Base-by-base conservation (phyloP, 208 protist genomes). In the Acanthamoeba triangularis region DNA sequence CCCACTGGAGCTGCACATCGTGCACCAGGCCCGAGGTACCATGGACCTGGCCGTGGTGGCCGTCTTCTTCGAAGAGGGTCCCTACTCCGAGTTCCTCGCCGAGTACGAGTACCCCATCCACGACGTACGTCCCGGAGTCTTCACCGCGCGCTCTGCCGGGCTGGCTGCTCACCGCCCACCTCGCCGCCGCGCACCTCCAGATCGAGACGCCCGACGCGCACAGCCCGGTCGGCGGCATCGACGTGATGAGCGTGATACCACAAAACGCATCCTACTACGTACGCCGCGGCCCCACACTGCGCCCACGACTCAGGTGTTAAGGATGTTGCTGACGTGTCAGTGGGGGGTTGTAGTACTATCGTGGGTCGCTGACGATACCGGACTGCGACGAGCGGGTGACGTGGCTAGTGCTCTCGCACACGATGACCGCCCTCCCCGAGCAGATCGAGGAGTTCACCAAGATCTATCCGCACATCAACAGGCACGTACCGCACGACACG, bases 51-150 rank as follows among this genome's bases (percentile, higher is more conserved):
- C 7, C 35, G 69, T 80, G 37, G 28, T 80, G 69, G 25, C 69
- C 33, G 33, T 80, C 33, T 80, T 80, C 69, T 80, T 80, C 69
- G 69, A 80, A 33, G 69, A 80, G 37, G 69, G 69, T 23, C 69
- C 69, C 37, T 80, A 80, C 69, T 80, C 69, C n/a, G 69, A 80
- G 37, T 80, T 80, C 33, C 69, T 80, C 16, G 69, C 69, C 37
- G 69, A 80, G 33, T 80, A 80, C n/a, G 69, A 80, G 69, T 80
- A 80, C 37, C 69, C 69, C 33, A 44, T 80, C 30, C 69, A 80
- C 69, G 69, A 80, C 37, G 69, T 80, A 80, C n/a, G n/a, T n/a
- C n/a, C n/a, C n/a, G n/a, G n/a, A n/a, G n/a, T n/a, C n/a, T n/a
- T n/a, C n/a, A n/a, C n/a, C n/a, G n/a, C n/a, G n/a, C n/a, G n/a